These are phyloP conservation scores for Halophytophthora polymorphica DNA, from an alignment of 352 stramenopile genomes.

Conservation along the genomic window DNA sequence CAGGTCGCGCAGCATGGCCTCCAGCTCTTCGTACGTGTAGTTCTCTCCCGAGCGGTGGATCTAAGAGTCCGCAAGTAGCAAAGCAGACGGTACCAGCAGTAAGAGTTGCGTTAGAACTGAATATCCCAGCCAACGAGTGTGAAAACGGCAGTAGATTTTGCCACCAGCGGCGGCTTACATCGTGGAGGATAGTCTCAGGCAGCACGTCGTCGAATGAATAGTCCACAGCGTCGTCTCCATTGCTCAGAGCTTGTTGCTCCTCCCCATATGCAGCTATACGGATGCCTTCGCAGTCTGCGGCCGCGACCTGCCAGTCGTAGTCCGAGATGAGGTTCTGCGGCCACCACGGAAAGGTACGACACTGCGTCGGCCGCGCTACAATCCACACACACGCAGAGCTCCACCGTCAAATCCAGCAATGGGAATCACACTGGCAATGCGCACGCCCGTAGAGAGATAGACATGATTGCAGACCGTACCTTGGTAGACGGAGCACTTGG, in stretches of 20 bases:
- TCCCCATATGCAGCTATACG: neutral
- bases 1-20: conserved; percentile 57
- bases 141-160: neutral
- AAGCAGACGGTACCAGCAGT: conserved; percentile 1
- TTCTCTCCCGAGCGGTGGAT: conserved; percentile 75
- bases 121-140: neutral
- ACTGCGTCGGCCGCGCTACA: conserved; percentile 71
- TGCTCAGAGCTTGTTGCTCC: neutral
- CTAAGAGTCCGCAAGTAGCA: conserved; percentile 16
- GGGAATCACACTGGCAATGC: neutral
- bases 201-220: conserved; percentile 57
- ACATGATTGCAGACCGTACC: conserved; percentile 19
- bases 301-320: conserved; percentile 74
- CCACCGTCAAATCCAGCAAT: neutral
- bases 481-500: conserved; percentile 66
- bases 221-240: conserved; percentile 1
- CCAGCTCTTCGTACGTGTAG: conserved; percentile 65
- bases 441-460: no score
- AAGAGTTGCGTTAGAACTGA: neutral
- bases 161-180: conserved; percentile 29
- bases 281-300: conserved; percentile 68
- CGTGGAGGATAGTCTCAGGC: conserved; percentile 56
- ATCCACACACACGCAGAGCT: conserved; percentile 2
- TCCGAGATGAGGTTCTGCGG: conserved; percentile 71
- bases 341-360: conserved; percentile 82